A percentile compares a stretch with the other conserved stretches of the same genome.
These are phyloP conservation scores for Kodamaea arcana DNA, from an alignment of 1,139 yeast genomes.

Conservation along the genomic window DNA sequence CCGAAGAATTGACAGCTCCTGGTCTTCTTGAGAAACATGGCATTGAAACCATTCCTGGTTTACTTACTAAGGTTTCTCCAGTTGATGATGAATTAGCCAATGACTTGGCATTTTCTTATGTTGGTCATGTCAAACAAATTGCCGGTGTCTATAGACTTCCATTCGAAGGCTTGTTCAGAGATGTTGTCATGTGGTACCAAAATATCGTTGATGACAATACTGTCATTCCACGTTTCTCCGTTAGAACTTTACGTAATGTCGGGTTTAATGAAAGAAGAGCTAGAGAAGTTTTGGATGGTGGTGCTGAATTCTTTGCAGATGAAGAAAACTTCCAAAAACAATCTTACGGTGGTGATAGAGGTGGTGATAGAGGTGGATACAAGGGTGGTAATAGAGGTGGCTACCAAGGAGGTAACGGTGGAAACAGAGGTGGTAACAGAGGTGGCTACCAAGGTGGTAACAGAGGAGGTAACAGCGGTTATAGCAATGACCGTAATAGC, in stretches of 20 bases:
- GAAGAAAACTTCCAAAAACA: constrained; percentile 6
- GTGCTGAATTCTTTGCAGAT: constrained; percentile 8
- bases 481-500: background rate
- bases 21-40: constrained; percentile 4
- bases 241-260: constrained; percentile 5
- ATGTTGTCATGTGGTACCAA: constrained; percentile 8
- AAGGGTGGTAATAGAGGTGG: constrained; percentile 10
- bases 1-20: constrained; percentile 25
- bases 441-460: constrained; percentile 7
- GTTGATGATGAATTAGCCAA: constrained; percentile 13
- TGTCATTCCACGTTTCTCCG: constrained; percentile 4
- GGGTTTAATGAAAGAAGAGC: constrained; percentile 6
- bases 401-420: constrained; percentile 10
- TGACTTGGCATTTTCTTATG: constrained; percentile 9
- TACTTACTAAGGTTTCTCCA: constrained; percentile 9
- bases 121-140: constrained; percentile 7
- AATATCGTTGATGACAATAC: constrained; percentile 3
- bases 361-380: constrained; percentile 6
- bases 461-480: background rate
- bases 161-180: constrained; percentile 9
- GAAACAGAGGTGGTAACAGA: constrained; percentile 7
- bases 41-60: constrained; percentile 8
- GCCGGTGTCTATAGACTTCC: constrained; percentile 7
- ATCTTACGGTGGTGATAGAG: constrained; percentile 7
- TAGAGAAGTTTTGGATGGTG: constrained; percentile 6